Evolutionary conservation across 768 basidiomycete species (phyloP), one percentile per base, ranked within the genome.

Genomic region (Tulasnella sp.): DNA sequence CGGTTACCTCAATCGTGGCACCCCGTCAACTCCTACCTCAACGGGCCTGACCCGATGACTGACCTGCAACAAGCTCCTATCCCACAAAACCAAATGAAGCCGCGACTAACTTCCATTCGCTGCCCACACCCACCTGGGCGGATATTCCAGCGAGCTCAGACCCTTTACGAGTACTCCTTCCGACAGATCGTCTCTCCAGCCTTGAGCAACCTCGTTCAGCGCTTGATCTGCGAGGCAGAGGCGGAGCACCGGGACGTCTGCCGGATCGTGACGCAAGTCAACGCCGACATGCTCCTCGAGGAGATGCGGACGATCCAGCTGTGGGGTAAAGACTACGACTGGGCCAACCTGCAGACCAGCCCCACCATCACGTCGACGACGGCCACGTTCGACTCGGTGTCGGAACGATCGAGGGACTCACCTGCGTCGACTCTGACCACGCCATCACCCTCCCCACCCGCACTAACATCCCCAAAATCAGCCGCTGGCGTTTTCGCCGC

Each of bases 151-250:
- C 74, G 73, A 16, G 78, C 78, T 19, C 78, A 79, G 39, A n/a
- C 31, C 7, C 46, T 42, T 40, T 79, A 77, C 72, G 78, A 79
- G 73, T 31, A 46, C 6, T 77, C 71, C 16, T 52, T 79, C 75
- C 74, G 78, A 27, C 71, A 48, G 21, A 79, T 79, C 42, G 44
- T 79, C 5, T 56, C 75, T 16, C 78, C 78, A 79, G 72, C 78
- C 31, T 12, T 79, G 44, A 73, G 75, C 46, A 79, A 75, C 74
- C 74, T 79, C 42, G 78, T 79, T 4, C 34, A 52, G 34, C 71
- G 58, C 27, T 19, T 79, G 36, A 62, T 78, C 6, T 78, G 48
- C 77, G 77, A 78, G 38, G 39, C 77, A 18, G 56, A 78, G 48
- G 40, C 71, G 24, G 52, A 62, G 42, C 58, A 68, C n/a, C 72